These are phyloP conservation scores for Cyberlindnera misumaiensis DNA, from an alignment of 805 yeast species.

Conservation along the genomic window DNA sequence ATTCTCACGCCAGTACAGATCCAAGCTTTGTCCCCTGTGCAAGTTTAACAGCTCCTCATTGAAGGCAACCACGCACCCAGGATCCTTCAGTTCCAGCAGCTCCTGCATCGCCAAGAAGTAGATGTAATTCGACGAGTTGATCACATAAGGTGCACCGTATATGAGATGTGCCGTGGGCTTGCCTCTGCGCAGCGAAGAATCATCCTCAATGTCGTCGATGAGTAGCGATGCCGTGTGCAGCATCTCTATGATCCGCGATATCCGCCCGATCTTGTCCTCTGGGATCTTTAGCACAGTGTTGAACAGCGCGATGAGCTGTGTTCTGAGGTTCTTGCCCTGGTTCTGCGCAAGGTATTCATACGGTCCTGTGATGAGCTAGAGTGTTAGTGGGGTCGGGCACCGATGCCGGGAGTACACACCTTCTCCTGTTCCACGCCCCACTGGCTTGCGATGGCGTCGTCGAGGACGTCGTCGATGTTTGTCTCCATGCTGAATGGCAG, in stretches of 20 bases:
- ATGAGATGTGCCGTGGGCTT: slow-evolving; percentile 70
- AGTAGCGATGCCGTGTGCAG: slow-evolving; percentile 62
- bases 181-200: slow-evolving; percentile 66
- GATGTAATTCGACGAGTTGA: slow-evolving; percentile 79
- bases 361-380: slow-evolving; percentile 18
- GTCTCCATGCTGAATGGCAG: too few species aligned
- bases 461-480: not conserved
- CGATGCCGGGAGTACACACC: slow-evolving; percentile 1
- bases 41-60: slow-evolving; percentile 72
- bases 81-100: slow-evolving; percentile 29
- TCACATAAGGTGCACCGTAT: slow-evolving; percentile 73
- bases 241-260: slow-evolving; percentile 46
- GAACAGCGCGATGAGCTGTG: slow-evolving; percentile 42
- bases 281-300: slow-evolving; percentile 44
- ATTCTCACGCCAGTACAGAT: slow-evolving; percentile 80
- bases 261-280: slow-evolving; percentile 26
- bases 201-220: slow-evolving; percentile 88
- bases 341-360: slow-evolving; percentile 18
- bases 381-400: not conserved
- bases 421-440: slow-evolving; percentile 5
- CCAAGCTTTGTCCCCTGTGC: slow-evolving; percentile 88
- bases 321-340: slow-evolving; percentile 21
- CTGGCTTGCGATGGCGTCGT: not conserved
- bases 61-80: slow-evolving; percentile 33
- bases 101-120: slow-evolving; percentile 43